These are phyloP conservation scores for Naganishia sp. DNA, from an alignment of 1,284 basidiomycete species.

Conservation along the genomic window DNA sequence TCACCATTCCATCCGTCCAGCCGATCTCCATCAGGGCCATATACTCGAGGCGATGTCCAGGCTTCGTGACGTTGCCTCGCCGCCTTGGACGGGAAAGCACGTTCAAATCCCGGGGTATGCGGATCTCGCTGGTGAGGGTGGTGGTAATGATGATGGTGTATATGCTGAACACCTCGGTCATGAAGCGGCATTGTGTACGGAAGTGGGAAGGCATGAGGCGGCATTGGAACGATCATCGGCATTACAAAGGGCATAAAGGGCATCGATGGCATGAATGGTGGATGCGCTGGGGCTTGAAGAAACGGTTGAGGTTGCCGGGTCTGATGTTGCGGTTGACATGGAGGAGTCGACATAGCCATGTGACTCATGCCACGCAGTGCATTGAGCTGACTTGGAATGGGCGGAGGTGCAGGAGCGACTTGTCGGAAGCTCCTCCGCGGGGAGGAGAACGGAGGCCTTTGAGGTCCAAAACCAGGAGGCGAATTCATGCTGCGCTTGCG, in stretches of 20 bases:
- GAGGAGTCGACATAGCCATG: too few relatives aligned
- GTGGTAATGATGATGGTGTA: constrained; percentile 18
- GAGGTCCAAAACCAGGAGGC: too few relatives aligned
- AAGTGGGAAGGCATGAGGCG: background rate
- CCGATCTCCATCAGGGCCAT: constrained; percentile 15
- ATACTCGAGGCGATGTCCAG: background rate
- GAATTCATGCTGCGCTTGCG: too few relatives aligned
- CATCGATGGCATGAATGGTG: background rate
- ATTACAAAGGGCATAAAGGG: background rate
- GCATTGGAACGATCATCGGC: background rate
- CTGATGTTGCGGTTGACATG: too few relatives aligned
- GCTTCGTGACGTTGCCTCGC: constrained; percentile 9
- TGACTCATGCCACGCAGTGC: too few relatives aligned
- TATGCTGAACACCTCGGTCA: constrained; percentile 2
- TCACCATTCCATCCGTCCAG: background rate
- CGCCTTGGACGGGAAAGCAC: constrained; percentile 10
- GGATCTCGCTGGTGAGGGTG: background rate
- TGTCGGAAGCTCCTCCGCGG: too few relatives aligned
- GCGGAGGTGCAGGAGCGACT: too few relatives aligned
- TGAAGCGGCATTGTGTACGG: background rate
- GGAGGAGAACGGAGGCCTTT: too few relatives aligned
- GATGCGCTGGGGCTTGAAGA: background rate
- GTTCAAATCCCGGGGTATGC: background rate
- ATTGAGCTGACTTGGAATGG: too few relatives aligned
- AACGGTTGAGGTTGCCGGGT: too few relatives aligned